These are phyloP conservation scores for Hymenoscyphus infarciens DNA, from an alignment of 2,329 filamentous ascomycete species.

Conservation along the genomic window DNA sequence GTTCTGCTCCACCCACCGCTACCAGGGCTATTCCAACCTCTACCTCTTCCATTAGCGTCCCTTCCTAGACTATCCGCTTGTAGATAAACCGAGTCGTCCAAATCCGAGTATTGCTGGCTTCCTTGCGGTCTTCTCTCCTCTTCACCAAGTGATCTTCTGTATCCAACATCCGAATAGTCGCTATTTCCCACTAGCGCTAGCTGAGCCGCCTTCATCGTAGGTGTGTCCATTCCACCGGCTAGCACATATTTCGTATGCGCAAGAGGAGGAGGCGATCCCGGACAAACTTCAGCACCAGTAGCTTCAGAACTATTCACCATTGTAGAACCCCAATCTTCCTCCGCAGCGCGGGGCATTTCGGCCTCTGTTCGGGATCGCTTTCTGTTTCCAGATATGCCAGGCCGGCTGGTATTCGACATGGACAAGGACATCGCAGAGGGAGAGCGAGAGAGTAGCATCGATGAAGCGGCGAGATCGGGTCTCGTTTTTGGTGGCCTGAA, in stretches of 20 bases:
- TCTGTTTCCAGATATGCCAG: constrained; percentile 8
- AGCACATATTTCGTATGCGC: constrained; percentile 50
- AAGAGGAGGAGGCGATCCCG: constrained; percentile 40
- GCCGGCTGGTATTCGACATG: constrained; percentile 4
- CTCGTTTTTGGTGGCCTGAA: constrained; percentile 43
- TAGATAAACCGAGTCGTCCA: constrained; percentile 20
- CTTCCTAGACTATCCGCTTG: constrained; percentile 20
- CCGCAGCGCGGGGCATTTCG: constrained; percentile 9
- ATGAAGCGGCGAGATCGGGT: constrained; percentile 36
- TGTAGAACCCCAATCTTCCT: constrained; percentile 21
- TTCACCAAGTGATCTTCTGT: constrained; percentile 32
- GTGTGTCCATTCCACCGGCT: constrained; percentile 48
- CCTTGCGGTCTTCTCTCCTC: constrained; percentile 3
- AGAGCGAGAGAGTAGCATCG: constrained; percentile 32
- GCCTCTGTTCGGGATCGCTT: constrained; percentile 24
- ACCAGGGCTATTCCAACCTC: constrained; percentile 24
- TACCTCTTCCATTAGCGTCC: constrained; percentile 25
- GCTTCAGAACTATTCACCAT: constrained; percentile 16
- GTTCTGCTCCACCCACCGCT: constrained; percentile 52
- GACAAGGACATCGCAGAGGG: constrained; percentile 12
- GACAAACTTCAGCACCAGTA: constrained; percentile 15
- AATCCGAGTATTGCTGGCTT: constrained; percentile 13
- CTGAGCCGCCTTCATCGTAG: constrained; percentile 34
- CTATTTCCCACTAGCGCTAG: constrained; percentile 36
- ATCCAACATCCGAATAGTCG: constrained; percentile 39